Base-by-base conservation (phyloP, 257 asterid species). In the Nyctanthes arbortristis region DNA sequence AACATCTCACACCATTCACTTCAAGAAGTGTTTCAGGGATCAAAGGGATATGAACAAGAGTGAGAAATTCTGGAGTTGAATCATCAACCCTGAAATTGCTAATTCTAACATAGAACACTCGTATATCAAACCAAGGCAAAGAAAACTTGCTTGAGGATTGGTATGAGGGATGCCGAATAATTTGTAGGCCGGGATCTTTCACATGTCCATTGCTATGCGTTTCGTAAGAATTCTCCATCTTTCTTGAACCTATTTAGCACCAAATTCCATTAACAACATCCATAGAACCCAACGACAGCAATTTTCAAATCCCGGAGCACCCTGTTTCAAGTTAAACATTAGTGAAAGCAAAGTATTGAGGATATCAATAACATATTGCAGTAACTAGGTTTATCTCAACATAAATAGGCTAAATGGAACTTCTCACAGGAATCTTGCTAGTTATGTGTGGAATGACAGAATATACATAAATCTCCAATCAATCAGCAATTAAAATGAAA, bases 51-150 rank as follows among this genome's bases (percentile, higher is more conserved):
- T 88, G 91, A 77, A 80, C 80, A 67, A 93, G 87, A 4, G 87
- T 79, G 65, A 93, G 92, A 73, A 57, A 74, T 49, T 82, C 91
- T 1, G 97, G 98, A 69, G 97, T 84, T 7, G 85, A 76, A 75
- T 79, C 88, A 49, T 90, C 96, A 0, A 88, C 94, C 40, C 63
- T 4, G 57, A 84, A 89, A 80, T 83, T 83, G 78, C 96, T 88
- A 77, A 90, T 79, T 71, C 97, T 79, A 24, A 93, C 88, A 73
- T 90, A 93, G 80, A 93, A 90, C 2, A 84, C 81, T 69, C 86
- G 68, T 29, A 71, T 75, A 82, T 82, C 85, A 62, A 82, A 75
- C 59, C 59, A 52, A 20, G 59, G 7, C 14, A 22, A 22, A 4
- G 30, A 52, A 22, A 52, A 52, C 59, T 52, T 52, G 30, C 29